A percentile compares a stretch with the other conserved stretches of the same genome.
Conservation (phyloP, 2,329 filamentous ascomycete genomes). For the Acarospora socialis region DNA sequence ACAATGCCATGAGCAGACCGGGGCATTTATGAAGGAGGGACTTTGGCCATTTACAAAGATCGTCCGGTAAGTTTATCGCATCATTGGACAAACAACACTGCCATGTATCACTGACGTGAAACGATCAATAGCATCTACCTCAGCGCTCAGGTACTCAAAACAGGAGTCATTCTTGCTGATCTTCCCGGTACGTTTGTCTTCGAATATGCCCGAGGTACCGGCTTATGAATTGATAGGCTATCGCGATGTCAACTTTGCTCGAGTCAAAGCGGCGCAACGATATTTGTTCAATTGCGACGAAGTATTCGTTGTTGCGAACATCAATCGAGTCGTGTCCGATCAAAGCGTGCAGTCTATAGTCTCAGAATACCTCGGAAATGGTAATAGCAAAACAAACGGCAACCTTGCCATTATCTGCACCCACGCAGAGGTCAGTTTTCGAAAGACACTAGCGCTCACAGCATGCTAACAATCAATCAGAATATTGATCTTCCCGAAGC, state of each 20-base stretch:
- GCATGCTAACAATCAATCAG: slow-evolving; percentile 13
- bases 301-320: slow-evolving; percentile 24
- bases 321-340: slow-evolving; percentile 21
- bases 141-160: slow-evolving; percentile 20
- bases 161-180: slow-evolving; percentile 23
- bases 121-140: slow-evolving; percentile 20
- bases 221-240: slow-evolving; percentile 14
- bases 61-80: slow-evolving; percentile 18
- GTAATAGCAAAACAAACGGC: slow-evolving; percentile 15
- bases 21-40: slow-evolving; percentile 21
- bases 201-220: background rate
- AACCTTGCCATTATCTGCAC: slow-evolving; percentile 24
- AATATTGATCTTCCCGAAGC: slow-evolving; percentile 17
- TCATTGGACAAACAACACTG: background rate
- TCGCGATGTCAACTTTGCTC: slow-evolving; percentile 24
- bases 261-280: slow-evolving; percentile 23
- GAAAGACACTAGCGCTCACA: slow-evolving; percentile 15
- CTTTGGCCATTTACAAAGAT: slow-evolving; percentile 26
- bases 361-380: slow-evolving; percentile 19
- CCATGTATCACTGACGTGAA: too few relatives aligned
- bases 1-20: slow-evolving; percentile 20
- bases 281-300: slow-evolving; percentile 24
- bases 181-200: slow-evolving; percentile 18
- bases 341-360: slow-evolving; percentile 22
- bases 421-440: slow-evolving; percentile 16